Percentiles rank a stretch among this genome's conserved stretches.
These are phyloP conservation scores for Epichloe baconii DNA, from an alignment of 2,329 filamentous ascomycete species.

Conservation along the genomic window DNA sequence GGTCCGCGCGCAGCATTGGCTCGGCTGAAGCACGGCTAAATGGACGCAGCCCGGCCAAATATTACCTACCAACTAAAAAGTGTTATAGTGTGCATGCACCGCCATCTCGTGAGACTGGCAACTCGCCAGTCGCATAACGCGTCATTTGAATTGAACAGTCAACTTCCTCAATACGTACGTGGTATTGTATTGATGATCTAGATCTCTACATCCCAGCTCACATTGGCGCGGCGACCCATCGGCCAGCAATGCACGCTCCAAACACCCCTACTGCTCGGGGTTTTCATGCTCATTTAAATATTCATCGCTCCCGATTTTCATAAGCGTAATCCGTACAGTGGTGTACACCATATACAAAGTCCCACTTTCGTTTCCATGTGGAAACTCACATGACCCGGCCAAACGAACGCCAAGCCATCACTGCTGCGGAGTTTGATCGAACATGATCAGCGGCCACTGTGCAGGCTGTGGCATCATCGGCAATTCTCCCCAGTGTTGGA, in stretches of 20 bases:
- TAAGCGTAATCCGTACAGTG: not conserved
- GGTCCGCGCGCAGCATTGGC: not conserved
- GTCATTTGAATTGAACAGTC: too few relatives aligned
- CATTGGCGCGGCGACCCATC: too few relatives aligned
- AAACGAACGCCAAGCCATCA: not conserved
- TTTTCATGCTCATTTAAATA: not conserved
- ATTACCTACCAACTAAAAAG: too few relatives aligned
- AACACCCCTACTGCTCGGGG: too few relatives aligned
- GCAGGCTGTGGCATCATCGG: slow-evolving; percentile 15
- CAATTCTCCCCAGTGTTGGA: slow-evolving; percentile 9
- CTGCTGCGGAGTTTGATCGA: slow-evolving; percentile 13
- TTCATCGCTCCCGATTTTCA: not conserved
- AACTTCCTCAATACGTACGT: too few relatives aligned
- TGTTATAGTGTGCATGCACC: too few relatives aligned
- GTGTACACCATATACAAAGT: not conserved
- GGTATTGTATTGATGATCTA: too few relatives aligned
- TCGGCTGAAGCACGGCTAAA: slow-evolving; percentile 15
- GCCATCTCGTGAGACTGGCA: too few relatives aligned
- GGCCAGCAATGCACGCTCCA: too few relatives aligned
- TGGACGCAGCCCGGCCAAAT: not conserved
- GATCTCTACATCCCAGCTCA: too few relatives aligned
- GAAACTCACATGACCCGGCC: not conserved
- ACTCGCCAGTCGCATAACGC: too few relatives aligned
- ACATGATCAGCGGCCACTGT: slow-evolving; percentile 20
- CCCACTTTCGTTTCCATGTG: too few relatives aligned